Percentiles rank a stretch among this genome's conserved stretches.
These are phyloP conservation scores for Pseudevernia furfuracea DNA, from an alignment of 495 filamentous ascomycete species.

Conservation along the genomic window DNA sequence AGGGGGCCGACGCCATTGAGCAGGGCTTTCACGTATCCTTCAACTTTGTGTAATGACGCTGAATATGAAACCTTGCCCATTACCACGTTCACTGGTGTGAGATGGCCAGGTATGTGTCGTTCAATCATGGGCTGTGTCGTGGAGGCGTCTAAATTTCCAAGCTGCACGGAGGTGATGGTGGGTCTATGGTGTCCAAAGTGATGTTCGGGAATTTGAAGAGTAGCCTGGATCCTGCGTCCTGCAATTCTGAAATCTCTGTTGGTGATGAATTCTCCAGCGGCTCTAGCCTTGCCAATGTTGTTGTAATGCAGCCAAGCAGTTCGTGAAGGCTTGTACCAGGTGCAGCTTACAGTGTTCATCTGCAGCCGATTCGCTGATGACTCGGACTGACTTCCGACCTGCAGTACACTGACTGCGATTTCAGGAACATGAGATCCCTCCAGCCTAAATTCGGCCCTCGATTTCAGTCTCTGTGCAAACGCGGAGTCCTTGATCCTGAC, in stretches of 20 bases:
- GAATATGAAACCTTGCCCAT: slow-evolving; percentile 4
- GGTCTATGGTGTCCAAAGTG: not conserved
- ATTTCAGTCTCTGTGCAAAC: slow-evolving; percentile 3
- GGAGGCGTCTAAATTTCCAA: slow-evolving; percentile 14
- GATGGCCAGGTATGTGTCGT: not conserved
- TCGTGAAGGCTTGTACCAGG: slow-evolving; percentile 21
- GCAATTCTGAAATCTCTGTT: slow-evolving; percentile 3
- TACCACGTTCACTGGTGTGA: not conserved
- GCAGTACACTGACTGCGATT: not conserved
- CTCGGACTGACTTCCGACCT: not conserved
- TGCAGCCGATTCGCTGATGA: slow-evolving; percentile 11
- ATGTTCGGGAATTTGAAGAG: not conserved
- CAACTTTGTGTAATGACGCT: not conserved
- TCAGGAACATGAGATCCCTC: not conserved
- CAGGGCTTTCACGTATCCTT: not conserved
- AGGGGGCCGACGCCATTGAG: not conserved
- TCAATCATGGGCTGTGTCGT: not conserved
- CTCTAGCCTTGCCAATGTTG: not conserved
- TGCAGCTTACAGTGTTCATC: slow-evolving; percentile 11
- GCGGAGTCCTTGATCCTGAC: slow-evolving; percentile 5
- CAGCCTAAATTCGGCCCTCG: not conserved
- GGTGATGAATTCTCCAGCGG: not conserved
- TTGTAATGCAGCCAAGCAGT: slow-evolving; percentile 11
- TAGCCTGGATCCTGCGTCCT: slow-evolving; percentile 9
- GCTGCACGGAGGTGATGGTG: slow-evolving; percentile 7